Conservation (phyloP, 108 stramenopile species). For the Fragilaria radians region DNA sequence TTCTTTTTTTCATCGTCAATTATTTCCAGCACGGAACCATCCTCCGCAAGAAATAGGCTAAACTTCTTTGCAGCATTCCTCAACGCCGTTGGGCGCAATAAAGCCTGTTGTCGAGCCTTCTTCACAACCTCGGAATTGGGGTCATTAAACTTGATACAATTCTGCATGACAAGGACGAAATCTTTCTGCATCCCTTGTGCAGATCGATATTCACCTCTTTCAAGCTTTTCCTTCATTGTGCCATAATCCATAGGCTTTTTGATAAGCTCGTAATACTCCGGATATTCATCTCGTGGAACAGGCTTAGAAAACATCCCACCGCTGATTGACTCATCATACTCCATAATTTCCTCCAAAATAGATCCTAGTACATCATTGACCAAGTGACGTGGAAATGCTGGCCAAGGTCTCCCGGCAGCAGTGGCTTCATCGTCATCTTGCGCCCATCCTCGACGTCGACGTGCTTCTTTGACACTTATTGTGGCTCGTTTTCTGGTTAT, state of each 20-base stretch:
- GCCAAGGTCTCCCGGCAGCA: slow-evolving; percentile 78
- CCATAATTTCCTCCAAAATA: slow-evolving; percentile 66
- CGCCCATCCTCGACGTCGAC: slow-evolving; percentile 75
- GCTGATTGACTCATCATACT: slow-evolving; percentile 50
- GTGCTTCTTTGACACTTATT: slow-evolving; percentile 70
- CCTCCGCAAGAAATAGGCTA: slow-evolving; percentile 72
- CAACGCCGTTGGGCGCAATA: slow-evolving; percentile 59
- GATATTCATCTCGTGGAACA: slow-evolving; percentile 73
- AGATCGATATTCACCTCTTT: slow-evolving; percentile 77
- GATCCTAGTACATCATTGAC: slow-evolving; percentile 56
- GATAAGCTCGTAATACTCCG: slow-evolving; percentile 85
- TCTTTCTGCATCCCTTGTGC: slow-evolving; percentile 87
- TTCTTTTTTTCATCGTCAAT: slow-evolving; percentile 44
- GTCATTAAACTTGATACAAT: slow-evolving; percentile 76
- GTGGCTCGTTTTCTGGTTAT: slow-evolving; percentile 33
- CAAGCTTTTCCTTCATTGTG: slow-evolving; percentile 77
- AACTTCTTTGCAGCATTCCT: slow-evolving; percentile 68
- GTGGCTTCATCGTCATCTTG: slow-evolving; percentile 64
- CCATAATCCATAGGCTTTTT: slow-evolving; percentile 82
- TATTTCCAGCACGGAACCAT: slow-evolving; percentile 70
- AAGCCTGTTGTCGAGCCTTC: slow-evolving; percentile 65
- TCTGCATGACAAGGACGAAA: slow-evolving; percentile 71
- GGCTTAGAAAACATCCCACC: slow-evolving; percentile 75
- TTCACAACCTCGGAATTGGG: slow-evolving; percentile 77
- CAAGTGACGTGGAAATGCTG: slow-evolving; percentile 64